Evolutionary conservation across 192 early-diverging fungal genomes (phyloP), one percentile per base, ranked within the genome.

Genomic region (Coemansia sp.): DNA sequence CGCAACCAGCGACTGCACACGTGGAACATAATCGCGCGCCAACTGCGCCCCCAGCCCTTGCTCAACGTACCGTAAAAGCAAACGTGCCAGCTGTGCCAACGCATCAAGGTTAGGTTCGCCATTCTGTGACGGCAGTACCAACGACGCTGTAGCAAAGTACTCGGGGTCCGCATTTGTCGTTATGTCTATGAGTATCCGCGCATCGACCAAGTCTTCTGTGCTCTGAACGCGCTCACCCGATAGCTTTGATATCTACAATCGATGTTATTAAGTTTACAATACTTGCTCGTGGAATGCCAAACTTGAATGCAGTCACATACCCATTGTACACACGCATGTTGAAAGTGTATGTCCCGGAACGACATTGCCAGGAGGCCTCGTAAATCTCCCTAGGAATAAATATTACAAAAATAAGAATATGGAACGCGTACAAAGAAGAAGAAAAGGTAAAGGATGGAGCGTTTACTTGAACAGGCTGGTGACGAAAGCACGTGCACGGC

Each of bases 81-180:
- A 37, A 1, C 76, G 76, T 4, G 76, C 76, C 23, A 79, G 54
- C 71, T 79, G 76, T 1, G 76, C 76, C 8, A 79, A 44, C 3
- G 67, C 76, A 28, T 79, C 76, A 3, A 79, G 53, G 42, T 79
- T 79, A 42, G 70, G 67, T 49, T 71, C 65, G 5, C 64, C 67
- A 5, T 25, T 46, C 0, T 18, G 56, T 17, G 64, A 63, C 11
- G 71, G 44, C 14, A 79, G 64, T 49, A 73, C 76, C n/a, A 79
- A 61, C 17, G 76, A 79, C 1, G 76, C 76, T 4, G 76, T 46
- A 23, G 64, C 60, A 67, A 79, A 79, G 58, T 73, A 73, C 4
- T 79, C 76, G 3, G 76, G 76, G 67, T 79, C 76, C 1, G 76
- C 60, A 24, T 60, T 52, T 1, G 68, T 79, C 6, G 70, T 72